Percentiles rank a stretch among this genome's conserved stretches.
These are phyloP conservation scores for Spergularia bocconei DNA, from an alignment of 148 eudicot species.

Conservation along the genomic window DNA sequence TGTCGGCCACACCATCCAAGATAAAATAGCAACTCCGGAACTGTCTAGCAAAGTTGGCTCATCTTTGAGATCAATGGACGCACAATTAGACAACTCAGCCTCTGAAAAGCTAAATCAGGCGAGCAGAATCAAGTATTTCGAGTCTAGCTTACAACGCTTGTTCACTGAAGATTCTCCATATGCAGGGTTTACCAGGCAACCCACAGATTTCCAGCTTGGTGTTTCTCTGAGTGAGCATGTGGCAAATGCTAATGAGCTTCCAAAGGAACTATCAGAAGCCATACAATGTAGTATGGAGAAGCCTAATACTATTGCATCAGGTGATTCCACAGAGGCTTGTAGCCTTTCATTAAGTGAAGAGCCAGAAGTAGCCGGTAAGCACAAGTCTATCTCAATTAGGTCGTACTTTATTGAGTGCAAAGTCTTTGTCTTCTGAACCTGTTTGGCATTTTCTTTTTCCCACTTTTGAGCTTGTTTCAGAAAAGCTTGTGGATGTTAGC, in stretches of 20 bases:
- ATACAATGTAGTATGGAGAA: too few relatives aligned
- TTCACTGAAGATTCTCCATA: background rate
- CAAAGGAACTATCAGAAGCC: too few relatives aligned
- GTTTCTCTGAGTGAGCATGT: background rate
- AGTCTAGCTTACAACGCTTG: background rate
- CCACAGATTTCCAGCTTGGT: background rate
- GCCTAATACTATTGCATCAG: too few relatives aligned
- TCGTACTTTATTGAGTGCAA: background rate
- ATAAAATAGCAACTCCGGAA: background rate
- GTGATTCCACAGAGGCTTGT: background rate
- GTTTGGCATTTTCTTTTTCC: background rate
- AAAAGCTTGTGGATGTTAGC: too few relatives aligned
- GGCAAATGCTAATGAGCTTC: background rate
- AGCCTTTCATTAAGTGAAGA: background rate
- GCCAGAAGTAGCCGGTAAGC: constrained; percentile 1
- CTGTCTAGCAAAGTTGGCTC: background rate
- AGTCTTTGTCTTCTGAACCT: background rate
- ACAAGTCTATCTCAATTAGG: background rate
- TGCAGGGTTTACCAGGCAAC: background rate
- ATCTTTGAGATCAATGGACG: constrained; percentile 3
- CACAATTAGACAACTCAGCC: background rate
- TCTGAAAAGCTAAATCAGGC: background rate
- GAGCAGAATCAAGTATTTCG: background rate
- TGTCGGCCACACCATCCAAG: background rate
- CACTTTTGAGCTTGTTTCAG: too few relatives aligned